Evolutionary conservation across 768 basidiomycete species (phyloP).

Genomic region (Boletus rubescentipes): DNA sequence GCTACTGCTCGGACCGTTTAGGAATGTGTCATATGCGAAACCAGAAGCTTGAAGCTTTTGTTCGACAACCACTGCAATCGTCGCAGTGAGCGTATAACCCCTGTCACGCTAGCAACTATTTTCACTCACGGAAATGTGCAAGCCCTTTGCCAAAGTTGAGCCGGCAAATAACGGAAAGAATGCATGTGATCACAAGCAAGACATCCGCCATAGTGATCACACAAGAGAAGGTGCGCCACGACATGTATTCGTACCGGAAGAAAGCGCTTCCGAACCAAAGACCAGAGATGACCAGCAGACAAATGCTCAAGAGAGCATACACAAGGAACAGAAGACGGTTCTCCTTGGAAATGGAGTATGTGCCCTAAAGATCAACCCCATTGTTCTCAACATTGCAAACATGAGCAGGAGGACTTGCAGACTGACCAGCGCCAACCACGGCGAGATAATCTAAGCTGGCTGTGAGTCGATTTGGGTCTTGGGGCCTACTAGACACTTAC

Average conservation of each 20-base stretch:
- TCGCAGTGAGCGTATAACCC: background rate
- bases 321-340: conserved; percentile 37
- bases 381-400: background rate
- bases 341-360: conserved; percentile 48
- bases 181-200: conserved; percentile 40
- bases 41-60: conserved; percentile 14
- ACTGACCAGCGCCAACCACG: conserved; percentile 48
- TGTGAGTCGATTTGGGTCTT: background rate
- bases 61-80: conserved; percentile 15
- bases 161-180: conserved; percentile 48
- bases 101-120: too few relatives aligned
- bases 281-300: conserved; percentile 39
- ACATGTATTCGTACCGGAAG: conserved; percentile 34
- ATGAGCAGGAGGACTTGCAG: background rate
- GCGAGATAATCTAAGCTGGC: conserved; percentile 37
- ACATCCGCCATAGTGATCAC: conserved; percentile 41
- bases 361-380: conserved; percentile 38
- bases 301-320: conserved; percentile 39
- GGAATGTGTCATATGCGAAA: conserved; percentile 18
- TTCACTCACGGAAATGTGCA: conserved; percentile 47
- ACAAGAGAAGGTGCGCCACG: conserved; percentile 46
- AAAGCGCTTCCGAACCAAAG: conserved; percentile 43
- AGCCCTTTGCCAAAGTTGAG: conserved; percentile 56
- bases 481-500: conserved; percentile 31
- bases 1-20: background rate